A percentile compares a stretch with the other conserved stretches of the same genome.
These are phyloP conservation scores for Calonectria hawksworthii DNA, from an alignment of 2,329 filamentous ascomycete genomes.

Conservation along the genomic window DNA sequence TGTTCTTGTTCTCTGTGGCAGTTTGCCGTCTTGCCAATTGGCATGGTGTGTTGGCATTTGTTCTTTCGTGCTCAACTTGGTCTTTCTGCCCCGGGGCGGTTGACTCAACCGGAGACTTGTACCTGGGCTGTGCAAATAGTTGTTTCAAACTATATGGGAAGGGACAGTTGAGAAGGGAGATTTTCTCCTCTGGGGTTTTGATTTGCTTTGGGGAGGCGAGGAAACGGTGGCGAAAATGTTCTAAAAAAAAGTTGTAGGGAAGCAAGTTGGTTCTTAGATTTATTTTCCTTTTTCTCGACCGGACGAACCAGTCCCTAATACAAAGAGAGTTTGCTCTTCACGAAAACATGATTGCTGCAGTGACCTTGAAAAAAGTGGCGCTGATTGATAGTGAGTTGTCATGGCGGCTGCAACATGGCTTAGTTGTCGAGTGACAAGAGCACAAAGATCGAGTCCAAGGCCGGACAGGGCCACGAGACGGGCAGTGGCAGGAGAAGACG, in stretches of 20 bases:
- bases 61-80: background rate
- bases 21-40: background rate
- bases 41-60: background rate
- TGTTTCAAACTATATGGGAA: background rate
- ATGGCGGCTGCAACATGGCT: constrained; percentile 6
- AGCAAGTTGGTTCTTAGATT: background rate
- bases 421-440: constrained; percentile 1
- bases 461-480: constrained; percentile 1
- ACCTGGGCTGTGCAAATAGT: background rate
- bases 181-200: constrained; percentile 24
- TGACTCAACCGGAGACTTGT: background rate
- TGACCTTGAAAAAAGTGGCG: background rate
- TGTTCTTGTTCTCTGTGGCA: background rate
- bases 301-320: background rate
- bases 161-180: background rate
- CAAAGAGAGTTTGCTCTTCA: background rate
- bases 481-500: background rate
- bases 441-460: constrained; percentile 23
- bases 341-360: background rate
- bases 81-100: background rate
- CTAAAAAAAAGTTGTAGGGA: background rate
- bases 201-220: background rate
- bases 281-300: background rate
- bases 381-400: constrained; percentile 11
- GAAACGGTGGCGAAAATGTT: constrained; percentile 15